Percentiles rank a stretch among this genome's conserved stretches.
Evolutionary conservation across 257 asterid species (phyloP).

Genomic region (Solanum dulcamara): DNA sequence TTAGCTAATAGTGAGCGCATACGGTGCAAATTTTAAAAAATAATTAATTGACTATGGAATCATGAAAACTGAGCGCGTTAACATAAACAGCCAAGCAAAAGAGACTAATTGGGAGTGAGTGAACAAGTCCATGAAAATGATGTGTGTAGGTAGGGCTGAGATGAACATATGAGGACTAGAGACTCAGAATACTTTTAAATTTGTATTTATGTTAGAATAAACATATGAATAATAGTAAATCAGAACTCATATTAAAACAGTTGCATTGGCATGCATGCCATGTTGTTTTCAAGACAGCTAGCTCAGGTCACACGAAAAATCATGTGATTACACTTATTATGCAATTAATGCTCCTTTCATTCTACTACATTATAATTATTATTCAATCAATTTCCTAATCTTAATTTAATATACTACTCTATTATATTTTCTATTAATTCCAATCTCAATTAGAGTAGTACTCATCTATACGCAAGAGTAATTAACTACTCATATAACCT

Average conservation of each 20-base stretch:
- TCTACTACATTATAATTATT: not conserved
- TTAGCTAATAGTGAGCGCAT: not conserved
- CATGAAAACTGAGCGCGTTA: not conserved
- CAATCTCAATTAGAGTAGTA: not conserved
- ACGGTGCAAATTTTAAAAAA: no score
- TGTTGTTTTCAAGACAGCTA: constrained; percentile 30
- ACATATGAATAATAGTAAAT: not conserved
- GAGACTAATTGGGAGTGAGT: not conserved
- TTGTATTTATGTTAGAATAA: not conserved
- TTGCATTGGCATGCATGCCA: not conserved
- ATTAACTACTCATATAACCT: not conserved
- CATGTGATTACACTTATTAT: constrained; percentile 34
- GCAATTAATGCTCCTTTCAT: constrained; percentile 21
- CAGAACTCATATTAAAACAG: not conserved
- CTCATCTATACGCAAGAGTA: not conserved
- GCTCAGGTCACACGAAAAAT: not conserved
- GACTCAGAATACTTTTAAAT: not conserved
- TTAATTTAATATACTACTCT: not conserved
- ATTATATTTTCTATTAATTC: not conserved
- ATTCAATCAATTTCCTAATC: not conserved
- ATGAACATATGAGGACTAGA: not conserved
- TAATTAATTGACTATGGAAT: no score
- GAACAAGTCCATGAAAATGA: constrained; percentile 9
- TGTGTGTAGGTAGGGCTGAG: constrained; percentile 7
- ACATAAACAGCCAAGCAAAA: not conserved